Evolutionary conservation across 495 filamentous ascomycete genomes (phyloP), one percentile per base, ranked within the genome.

Genomic region (Podospora pseudopauciseta): DNA sequence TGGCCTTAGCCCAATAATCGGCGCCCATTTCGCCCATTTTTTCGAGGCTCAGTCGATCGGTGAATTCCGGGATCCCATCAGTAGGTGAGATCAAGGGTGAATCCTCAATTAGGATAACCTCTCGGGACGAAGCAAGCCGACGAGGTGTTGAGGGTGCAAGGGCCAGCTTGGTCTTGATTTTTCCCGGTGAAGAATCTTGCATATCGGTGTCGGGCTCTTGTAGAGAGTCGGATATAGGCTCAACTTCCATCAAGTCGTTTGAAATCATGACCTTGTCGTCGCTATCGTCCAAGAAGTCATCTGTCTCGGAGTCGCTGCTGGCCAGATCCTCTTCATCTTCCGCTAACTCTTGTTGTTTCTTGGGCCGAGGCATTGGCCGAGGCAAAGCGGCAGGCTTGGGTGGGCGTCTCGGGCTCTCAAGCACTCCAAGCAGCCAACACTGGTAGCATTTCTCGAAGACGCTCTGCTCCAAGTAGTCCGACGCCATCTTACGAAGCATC

Each of bases 401-500:
- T 0, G 90, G 90, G 58, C 80, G 81, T 4, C 65, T 71, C 2
- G 81, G 76, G 26, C 78, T 78, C 65, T 82, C 74, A 23, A 92
- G 80, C 1, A 89, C 59, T 3, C 70, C 72, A 19, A 89, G 78
- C 60, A 80, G 82, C 86, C 87, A 92, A 27, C 72, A 74, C 6
- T 80, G 69, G 26, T 86, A 75, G 73, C 86, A 84, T 11, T 80
- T 84, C 44, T 88, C 81, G 30, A 82, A 84, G n/a, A 97, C 75
- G 5, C 81, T 91, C 4, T 74, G 71, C 58, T 92, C 85, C 75
- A 96, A 74, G 56, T 78, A 34, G 18, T 28, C 82, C n/a, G 73
- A 71, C 60, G 85, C 86, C 66, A 84, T 84, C n/a, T 77, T 76
- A 19, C 75, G 69, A 16, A 94, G 69, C 27, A 85, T 76, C 1